These are phyloP conservation scores for Dendrobium huoshanense DNA, from an alignment of 106 monocot species.

Conservation along the genomic window DNA sequence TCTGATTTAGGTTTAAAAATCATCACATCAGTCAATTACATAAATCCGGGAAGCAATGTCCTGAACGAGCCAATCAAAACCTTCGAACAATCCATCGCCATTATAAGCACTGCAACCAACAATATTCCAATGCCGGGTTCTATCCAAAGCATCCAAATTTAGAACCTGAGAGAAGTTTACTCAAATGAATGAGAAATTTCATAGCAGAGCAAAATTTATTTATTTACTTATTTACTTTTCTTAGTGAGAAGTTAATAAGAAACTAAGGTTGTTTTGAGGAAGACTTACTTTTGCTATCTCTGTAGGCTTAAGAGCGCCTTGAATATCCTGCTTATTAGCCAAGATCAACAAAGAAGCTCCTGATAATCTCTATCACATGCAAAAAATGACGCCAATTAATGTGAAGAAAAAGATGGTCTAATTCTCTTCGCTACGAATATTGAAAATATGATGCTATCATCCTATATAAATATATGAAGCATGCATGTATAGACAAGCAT, in stretches of 20 bases:
- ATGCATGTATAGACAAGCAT: too few species aligned
- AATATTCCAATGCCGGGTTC: slow-evolving; percentile 79
- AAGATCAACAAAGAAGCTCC: slow-evolving; percentile 77
- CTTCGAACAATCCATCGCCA: slow-evolving; percentile 74
- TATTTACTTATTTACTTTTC: too few species aligned
- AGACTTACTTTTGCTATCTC: slow-evolving; percentile 68
- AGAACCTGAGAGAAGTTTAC: slow-evolving; percentile 35
- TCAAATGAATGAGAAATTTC: too few species aligned
- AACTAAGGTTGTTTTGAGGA: neutral
- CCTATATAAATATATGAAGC: too few species aligned
- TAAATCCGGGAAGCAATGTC: slow-evolving; percentile 90
- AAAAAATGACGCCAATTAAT: neutral
- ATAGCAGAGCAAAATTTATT: too few species aligned
- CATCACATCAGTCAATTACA: slow-evolving; percentile 43
- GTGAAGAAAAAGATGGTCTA: neutral
- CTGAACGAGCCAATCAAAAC: slow-evolving; percentile 90
- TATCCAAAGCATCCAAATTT: slow-evolving; percentile 74
- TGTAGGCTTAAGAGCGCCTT: slow-evolving; percentile 58
- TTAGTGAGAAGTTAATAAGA: too few species aligned
- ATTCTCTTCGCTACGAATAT: neutral
- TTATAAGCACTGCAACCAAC: slow-evolving; percentile 87
- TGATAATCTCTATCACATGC: slow-evolving; percentile 55
- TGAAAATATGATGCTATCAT: too few species aligned
- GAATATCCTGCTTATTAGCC: slow-evolving; percentile 94
- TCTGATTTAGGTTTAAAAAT: neutral